A percentile compares a stretch with the other conserved stretches of the same genome.
Evolutionary conservation across 768 basidiomycete species (phyloP).

Genomic region (Suillus plorans): DNA sequence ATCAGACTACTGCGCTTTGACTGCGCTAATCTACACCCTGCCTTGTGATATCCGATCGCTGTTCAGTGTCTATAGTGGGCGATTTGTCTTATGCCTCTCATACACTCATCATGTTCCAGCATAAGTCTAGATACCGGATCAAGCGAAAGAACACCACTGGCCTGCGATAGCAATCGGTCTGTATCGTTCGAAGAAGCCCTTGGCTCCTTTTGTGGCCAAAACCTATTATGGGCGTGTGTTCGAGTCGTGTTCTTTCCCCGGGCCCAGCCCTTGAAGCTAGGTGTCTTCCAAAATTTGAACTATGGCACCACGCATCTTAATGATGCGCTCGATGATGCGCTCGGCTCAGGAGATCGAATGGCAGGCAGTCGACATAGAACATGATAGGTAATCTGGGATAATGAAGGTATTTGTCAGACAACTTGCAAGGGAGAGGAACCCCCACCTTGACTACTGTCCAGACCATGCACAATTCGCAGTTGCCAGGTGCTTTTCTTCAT

Average conservation of each 20-base stretch:
- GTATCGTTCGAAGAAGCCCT: background rate
- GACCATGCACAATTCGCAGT: background rate
- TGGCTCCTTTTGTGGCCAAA: background rate
- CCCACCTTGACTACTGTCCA: too few species aligned
- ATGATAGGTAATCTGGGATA: too few species aligned
- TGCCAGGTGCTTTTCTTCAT: slow-evolving; percentile 27
- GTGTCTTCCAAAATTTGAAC: slow-evolving; percentile 20
- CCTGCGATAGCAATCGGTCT: background rate
- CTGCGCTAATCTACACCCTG: background rate
- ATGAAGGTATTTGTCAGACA: background rate
- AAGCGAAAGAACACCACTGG: background rate
- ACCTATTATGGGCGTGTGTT: too few species aligned
- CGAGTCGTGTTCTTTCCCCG: too few species aligned
- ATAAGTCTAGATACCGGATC: background rate
- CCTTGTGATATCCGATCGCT: background rate
- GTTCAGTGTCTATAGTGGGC: background rate
- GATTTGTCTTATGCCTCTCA: background rate
- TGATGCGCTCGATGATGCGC: slow-evolving; percentile 51
- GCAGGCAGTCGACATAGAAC: too few species aligned
- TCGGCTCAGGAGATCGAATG: slow-evolving; percentile 50
- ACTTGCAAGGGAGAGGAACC: background rate
- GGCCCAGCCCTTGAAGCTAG: too few species aligned
- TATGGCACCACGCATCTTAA: slow-evolving; percentile 53
- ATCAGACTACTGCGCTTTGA: background rate
- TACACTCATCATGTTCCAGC: background rate